Percentiles rank a stretch among this genome's conserved stretches.
phyloP scores from a whole-genome alignment of 805 yeast species.

The Brettanomyces bruxellensis region DNA sequence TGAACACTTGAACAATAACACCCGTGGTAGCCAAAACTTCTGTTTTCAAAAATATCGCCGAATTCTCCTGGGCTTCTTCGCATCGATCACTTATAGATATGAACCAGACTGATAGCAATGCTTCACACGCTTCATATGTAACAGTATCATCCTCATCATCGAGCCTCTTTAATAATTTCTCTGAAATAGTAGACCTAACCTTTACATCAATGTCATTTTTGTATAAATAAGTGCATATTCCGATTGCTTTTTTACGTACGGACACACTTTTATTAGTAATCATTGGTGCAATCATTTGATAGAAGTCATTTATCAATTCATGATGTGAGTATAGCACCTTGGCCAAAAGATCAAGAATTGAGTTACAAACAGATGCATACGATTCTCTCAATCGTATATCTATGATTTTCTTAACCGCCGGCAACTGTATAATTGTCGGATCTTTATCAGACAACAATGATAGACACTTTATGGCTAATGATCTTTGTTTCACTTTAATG shows the following conservation, averaged over 20 bases:
- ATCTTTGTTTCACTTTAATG: conserved; percentile 41
- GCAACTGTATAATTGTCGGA: conserved; percentile 37
- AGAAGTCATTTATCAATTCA: conserved; percentile 37
- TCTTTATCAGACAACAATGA: conserved; percentile 47
- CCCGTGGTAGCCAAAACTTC: not conserved
- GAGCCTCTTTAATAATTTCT: conserved; percentile 42
- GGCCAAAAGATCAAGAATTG: conserved; percentile 59
- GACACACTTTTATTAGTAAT: conserved; percentile 51
- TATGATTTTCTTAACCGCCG: conserved; percentile 44
- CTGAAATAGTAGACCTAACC: conserved; percentile 34
- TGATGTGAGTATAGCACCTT: conserved; percentile 36
- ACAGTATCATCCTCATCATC: conserved; percentile 66
- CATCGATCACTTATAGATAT: not conserved
- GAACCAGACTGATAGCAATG: conserved; percentile 33
- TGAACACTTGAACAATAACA: conserved; percentile 29
- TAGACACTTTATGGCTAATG: conserved; percentile 59
- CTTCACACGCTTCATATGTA: conserved; percentile 30
- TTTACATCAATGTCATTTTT: conserved; percentile 20
- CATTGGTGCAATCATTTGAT: conserved; percentile 38
- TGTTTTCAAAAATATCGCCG: not conserved
- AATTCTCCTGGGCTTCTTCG: not conserved
- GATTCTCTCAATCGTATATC: conserved; percentile 43
- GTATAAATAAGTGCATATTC: conserved; percentile 41
- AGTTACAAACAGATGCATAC: conserved; percentile 69
- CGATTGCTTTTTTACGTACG: conserved; percentile 56